These are phyloP conservation scores for Croton laevigatus DNA, from an alignment of 441 rosid species.

Conservation along the genomic window DNA sequence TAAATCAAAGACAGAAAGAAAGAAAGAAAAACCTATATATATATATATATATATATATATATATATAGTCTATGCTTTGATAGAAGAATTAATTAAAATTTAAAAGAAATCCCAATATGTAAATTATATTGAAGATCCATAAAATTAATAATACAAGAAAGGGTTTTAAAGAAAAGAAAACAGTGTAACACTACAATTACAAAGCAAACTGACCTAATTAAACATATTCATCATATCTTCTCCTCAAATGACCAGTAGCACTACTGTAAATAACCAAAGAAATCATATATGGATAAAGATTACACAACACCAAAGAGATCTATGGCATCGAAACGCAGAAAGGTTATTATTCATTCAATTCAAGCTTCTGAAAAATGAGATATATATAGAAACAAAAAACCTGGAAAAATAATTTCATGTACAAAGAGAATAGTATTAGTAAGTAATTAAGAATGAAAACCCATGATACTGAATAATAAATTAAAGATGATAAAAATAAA, in stretches of 20 bases:
- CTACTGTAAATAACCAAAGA: background rate
- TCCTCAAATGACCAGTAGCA: background rate
- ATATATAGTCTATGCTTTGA: background rate
- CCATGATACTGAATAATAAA: background rate
- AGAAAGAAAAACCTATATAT: too few relatives aligned
- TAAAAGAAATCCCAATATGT: background rate
- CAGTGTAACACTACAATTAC: conserved; percentile 2
- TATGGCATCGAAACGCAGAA: background rate
- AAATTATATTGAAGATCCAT: background rate
- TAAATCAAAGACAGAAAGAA: too few relatives aligned
- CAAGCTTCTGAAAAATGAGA: background rate
- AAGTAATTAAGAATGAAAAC: background rate
- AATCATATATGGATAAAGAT: background rate
- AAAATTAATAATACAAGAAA: background rate
- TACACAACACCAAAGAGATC: background rate
- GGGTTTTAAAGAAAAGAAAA: background rate
- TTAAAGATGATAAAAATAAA: background rate
- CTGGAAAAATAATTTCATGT: background rate
- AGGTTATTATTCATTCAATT: background rate
- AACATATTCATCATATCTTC: background rate
- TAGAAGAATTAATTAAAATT: background rate
- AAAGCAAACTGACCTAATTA: background rate
- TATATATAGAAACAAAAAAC: background rate
- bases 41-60: too few relatives aligned
- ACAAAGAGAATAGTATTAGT: background rate